phyloP scores from a whole-genome alignment of 2,329 filamentous ascomycete genomes.

The Nemania abortiva region DNA sequence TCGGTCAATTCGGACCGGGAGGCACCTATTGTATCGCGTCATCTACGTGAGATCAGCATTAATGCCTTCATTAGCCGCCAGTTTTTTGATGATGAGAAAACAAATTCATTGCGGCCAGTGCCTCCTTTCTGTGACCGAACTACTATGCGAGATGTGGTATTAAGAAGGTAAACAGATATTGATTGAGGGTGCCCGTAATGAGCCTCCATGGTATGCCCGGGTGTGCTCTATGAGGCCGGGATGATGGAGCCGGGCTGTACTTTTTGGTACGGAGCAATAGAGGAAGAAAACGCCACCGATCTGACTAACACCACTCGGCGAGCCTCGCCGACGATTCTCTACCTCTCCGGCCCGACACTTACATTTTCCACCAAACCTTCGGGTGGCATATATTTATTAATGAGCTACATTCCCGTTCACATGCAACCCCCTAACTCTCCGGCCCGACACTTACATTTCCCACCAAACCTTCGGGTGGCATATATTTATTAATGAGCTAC shows the following conservation, averaged over 20 bases:
- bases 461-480: not conserved
- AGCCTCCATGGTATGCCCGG: not conserved
- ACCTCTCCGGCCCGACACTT: constrained; percentile 19
- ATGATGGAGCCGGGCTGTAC: not conserved
- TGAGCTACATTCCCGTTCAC: not conserved
- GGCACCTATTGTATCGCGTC: not conserved
- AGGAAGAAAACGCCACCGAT: constrained; percentile 1
- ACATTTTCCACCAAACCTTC: not conserved
- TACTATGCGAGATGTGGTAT: not conserved
- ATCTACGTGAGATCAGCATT: not conserved
- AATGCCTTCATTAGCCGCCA: not conserved
- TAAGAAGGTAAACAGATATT: not conserved
- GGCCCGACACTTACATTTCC: constrained; percentile 15
- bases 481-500: constrained; percentile 9
- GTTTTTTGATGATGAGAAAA: not conserved
- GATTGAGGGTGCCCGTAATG: not conserved
- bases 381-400: constrained; percentile 10
- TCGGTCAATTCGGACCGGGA: constrained; percentile 29
- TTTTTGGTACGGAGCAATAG: not conserved
- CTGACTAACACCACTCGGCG: constrained; percentile 11
- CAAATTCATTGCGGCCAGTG: not conserved
- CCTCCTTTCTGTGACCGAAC: no score
- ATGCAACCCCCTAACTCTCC: not conserved
- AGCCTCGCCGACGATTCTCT: not conserved
- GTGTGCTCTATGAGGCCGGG: not conserved